Percentiles rank a stretch among this genome's conserved stretches.
Evolutionary conservation across 2,329 filamentous ascomycete species (phyloP).

Genomic region (Fusarium pilosicola): DNA sequence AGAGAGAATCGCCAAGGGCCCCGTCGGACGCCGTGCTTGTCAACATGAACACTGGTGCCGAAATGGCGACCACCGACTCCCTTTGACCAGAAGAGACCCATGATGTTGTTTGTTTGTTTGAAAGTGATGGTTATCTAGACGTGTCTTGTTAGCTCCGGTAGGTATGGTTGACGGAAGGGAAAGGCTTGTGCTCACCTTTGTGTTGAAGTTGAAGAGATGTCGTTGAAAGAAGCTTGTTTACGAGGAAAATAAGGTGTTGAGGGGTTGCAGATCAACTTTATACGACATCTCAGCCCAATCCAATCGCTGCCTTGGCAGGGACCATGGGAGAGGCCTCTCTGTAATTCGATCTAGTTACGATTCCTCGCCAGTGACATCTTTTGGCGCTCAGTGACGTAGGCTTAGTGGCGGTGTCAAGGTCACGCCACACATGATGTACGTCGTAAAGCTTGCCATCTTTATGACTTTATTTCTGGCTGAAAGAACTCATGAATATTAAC

Average conservation of each 20-base stretch:
- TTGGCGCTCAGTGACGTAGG: constrained; percentile 36
- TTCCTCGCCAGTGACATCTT: constrained; percentile 19
- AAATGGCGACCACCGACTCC: constrained; percentile 59
- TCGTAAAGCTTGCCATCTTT: not conserved
- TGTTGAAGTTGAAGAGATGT: constrained; percentile 2
- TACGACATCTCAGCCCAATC: constrained; percentile 23
- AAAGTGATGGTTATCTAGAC: constrained; percentile 1
- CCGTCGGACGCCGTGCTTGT: constrained; percentile 58
- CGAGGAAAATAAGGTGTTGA: constrained; percentile 35
- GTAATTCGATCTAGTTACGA: constrained; percentile 8
- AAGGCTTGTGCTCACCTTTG: constrained; percentile 2
- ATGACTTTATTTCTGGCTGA: not conserved
- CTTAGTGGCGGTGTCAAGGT: constrained; percentile 30
- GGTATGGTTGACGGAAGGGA: no score
- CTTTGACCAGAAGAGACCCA: constrained; percentile 61
- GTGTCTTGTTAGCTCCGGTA: not conserved
- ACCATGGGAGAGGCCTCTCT: constrained; percentile 29
- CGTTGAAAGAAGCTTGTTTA: constrained; percentile 40
- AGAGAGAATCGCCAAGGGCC: constrained; percentile 63
- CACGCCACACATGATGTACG: constrained; percentile 9
- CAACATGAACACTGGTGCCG: constrained; percentile 59
- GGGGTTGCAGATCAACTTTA: constrained; percentile 36
- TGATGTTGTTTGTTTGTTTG: constrained; percentile 38
- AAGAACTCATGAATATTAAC: not conserved
- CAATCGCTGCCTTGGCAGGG: constrained; percentile 39